Evolutionary conservation across 805 yeast genomes (phyloP), one percentile per base, ranked within the genome.

Genomic region (Myxozyma kluyveri): DNA sequence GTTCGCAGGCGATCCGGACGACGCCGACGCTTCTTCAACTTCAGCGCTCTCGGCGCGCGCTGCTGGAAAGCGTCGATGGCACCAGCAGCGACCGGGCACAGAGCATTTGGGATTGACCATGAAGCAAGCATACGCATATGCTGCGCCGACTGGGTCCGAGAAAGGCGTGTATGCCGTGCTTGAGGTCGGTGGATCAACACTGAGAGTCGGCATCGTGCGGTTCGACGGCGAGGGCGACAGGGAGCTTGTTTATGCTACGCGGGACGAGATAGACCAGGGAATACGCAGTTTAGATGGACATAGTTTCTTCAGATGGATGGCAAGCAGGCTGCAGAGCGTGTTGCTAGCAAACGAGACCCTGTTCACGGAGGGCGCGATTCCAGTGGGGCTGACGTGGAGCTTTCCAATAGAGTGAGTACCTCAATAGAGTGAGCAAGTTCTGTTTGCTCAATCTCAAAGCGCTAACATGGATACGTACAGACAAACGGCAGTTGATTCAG

Each of bases 181-280:
- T 3, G 96, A 89, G 66, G 74, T 89, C 45, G 97, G 97, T 54
- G 96, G 96, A 40, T 87, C 96, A 43, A 87, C 88, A 61, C 84
- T 89, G 68, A 75, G 96, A 65, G 91, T 88, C n/a, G 88, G 95
- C 60, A 85, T 95, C 3, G 88, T 88, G 29, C 67, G 76, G 33
- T 74, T 89, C 62, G 74, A 77, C 45, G 95, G 95, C 47, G 83
- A 83, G 64, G 47, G 57, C 14, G 17, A 29, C 10, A 44, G 58
- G 18, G 35, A 45, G 45, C 46, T 64, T 6, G 50, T 56, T 21
- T 60, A 60, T 41, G 54, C 48, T 23, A 50, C 52, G 18, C 22
- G 44, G 7, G 57, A 57, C 26, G 41, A 51, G 17, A 62, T 68
- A 49, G 56, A 59, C 24, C 56, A 56, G 29, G 37, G 59, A 10